Evolutionary conservation across 306 rosid genomes (phyloP), one percentile per base, ranked within the genome.

Genomic region (Corylus heterophylla): DNA sequence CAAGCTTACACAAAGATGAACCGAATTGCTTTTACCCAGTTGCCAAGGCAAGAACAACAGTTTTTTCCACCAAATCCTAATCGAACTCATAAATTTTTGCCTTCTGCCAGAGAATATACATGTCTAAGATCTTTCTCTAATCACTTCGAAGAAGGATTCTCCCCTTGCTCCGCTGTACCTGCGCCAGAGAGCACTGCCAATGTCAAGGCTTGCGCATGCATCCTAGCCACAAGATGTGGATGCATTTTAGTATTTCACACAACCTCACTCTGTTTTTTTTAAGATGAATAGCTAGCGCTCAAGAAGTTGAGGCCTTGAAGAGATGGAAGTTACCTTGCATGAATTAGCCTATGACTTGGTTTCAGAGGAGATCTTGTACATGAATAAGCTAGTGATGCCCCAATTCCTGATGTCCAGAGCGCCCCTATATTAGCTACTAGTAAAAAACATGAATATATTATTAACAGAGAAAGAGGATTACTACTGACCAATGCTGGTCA

Each of bases 301-400:
- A 45, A 45, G 35, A 50, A 48, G 4, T 2, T 1, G 2, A 5
- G 10, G 58, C 22, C 58, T 12, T 52, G 62, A 56, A 56, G 29
- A 18, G 25, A 2, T 4, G n/a, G 48, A 22, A 25, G 0, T 8
- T 68, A 89, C 94, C 94, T 91, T 42, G 98, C 97, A 87, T 93
- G 97, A 54, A 93, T 93, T 49, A 93, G 97, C 80, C 89, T 83
- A 14, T 91, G 93, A 73, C 97, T 93, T 70, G 95, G 92, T 85
- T 93, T 93, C 85, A 90, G 73, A 9, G 86, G 87, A 45, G 97
- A 81, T 68, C 83, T 82, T 47, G 70, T 54, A 20, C 87, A 70
- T 74, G 97, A 63, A 78, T 89, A 82, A 16, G 84, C 82, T 5
- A 93, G 86, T 7, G 98, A 83, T 59, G 91, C 93, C 69, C 92